Evolutionary conservation across 192 early-diverging fungal genomes (phyloP).

Genomic region (Coemansia sp.): DNA sequence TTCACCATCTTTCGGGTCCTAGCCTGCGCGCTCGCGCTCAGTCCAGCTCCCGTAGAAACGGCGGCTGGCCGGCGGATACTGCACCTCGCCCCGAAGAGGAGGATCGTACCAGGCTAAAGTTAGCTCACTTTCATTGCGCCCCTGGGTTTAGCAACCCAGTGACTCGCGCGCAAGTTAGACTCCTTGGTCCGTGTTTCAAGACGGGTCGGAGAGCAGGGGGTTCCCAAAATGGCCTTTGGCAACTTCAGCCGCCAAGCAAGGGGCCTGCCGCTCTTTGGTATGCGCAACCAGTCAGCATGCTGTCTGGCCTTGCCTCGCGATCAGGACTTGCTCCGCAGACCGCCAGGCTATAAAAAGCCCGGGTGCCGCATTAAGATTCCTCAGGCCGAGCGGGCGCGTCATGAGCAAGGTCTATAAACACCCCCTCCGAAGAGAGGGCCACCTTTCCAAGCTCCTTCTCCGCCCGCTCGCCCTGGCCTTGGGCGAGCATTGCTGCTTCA

Average conservation of each 20-base stretch:
- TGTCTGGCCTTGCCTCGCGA: constrained; percentile 10
- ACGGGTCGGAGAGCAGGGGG: constrained; percentile 70
- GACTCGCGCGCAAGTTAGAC: constrained; percentile 76
- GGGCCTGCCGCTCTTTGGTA: too few relatives aligned
- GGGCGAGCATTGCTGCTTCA: not conserved
- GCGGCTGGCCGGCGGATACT: constrained; percentile 57
- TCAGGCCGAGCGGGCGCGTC: constrained; percentile 58
- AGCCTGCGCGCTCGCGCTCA: constrained; percentile 65
- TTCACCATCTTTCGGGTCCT: constrained; percentile 83
- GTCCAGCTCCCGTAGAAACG: constrained; percentile 51
- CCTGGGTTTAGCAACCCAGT: constrained; percentile 54
- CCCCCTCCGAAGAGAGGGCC: constrained; percentile 50
- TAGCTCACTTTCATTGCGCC: constrained; percentile 59
- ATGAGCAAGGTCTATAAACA: constrained; percentile 58
- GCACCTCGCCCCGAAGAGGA: constrained; percentile 28
- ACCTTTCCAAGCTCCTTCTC: constrained; percentile 50
- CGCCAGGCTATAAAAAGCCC: constrained; percentile 5
- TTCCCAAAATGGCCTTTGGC: constrained; percentile 57
- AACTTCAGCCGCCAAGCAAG: not conserved
- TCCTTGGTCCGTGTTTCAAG: constrained; percentile 83
- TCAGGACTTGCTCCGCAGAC: not conserved
- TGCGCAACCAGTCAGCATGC: constrained; percentile 22
- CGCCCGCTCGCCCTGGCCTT: constrained; percentile 52
- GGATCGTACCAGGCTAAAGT: constrained; percentile 26
- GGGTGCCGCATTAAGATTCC: constrained; percentile 44